A percentile compares a stretch with the other conserved stretches of the same genome.
These are phyloP conservation scores for Dalbergia cochinchinensis DNA, from an alignment of 306 rosid genomes.

Conservation along the genomic window DNA sequence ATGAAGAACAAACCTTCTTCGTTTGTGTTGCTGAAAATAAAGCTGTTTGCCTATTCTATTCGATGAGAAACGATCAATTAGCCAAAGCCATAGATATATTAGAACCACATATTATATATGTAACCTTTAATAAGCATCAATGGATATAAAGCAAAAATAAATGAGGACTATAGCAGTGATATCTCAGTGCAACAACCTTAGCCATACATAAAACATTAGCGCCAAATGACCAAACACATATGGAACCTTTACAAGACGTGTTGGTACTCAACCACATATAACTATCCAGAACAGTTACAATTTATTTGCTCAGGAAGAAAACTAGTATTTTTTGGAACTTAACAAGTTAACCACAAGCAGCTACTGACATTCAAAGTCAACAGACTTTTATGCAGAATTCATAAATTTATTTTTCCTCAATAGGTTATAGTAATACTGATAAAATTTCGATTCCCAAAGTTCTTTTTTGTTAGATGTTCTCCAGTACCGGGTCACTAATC, in stretches of 20 bases:
- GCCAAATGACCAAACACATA: neutral
- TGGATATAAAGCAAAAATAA: neutral
- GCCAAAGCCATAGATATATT: constrained; percentile 25
- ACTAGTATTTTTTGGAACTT: neutral
- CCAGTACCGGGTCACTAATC: constrained; percentile 10
- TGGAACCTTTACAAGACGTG: neutral
- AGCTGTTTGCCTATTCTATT: constrained; percentile 82
- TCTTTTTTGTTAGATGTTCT: constrained; percentile 19
- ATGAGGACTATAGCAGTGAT: neutral
- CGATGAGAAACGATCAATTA: constrained; percentile 43
- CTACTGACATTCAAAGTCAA: constrained; percentile 5
- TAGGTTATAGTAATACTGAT: neutral
- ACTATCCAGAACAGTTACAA: neutral
- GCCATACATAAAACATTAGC: constrained; percentile 8
- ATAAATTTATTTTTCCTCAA: constrained; percentile 14
- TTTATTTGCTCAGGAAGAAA: constrained; percentile 13
- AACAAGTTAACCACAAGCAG: constrained; percentile 28
- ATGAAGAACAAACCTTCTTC: constrained; percentile 61
- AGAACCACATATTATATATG: neutral
- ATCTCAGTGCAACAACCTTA: constrained; percentile 5
- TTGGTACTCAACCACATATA: constrained; percentile 24
- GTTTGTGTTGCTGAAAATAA: constrained; percentile 87
- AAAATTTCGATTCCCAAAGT: neutral
- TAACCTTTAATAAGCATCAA: neutral
- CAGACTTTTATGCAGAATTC: constrained; percentile 3